phyloP scores from a whole-genome alignment of 2,329 filamentous ascomycete genomes.

The Xylaria sp. region DNA sequence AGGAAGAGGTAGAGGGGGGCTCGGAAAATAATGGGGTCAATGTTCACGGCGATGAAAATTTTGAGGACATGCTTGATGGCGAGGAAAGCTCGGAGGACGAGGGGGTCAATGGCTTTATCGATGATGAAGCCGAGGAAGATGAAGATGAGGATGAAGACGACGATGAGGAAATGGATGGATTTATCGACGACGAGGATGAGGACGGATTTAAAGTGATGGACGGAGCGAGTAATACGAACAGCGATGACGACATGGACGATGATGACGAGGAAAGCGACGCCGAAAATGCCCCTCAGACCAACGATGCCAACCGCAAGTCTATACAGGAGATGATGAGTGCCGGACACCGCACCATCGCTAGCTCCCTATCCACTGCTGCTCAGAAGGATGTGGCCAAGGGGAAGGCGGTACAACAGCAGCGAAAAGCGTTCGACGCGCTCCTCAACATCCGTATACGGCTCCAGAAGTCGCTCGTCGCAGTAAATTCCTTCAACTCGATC shows the following conservation, averaged over 20 bases:
- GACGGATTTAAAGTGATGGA: conserved; percentile 43
- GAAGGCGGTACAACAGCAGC: conserved; percentile 80
- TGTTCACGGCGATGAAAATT: conserved; percentile 42
- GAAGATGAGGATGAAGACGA: conserved; percentile 34
- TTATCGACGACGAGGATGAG: conserved; percentile 43
- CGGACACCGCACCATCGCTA: conserved; percentile 67
- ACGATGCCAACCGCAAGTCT: conserved; percentile 52
- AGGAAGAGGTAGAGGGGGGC: conserved; percentile 47
- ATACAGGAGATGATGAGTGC: conserved; percentile 69
- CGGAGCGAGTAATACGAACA: conserved; percentile 8
- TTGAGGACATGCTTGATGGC: conserved; percentile 35
- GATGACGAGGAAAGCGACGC: conserved; percentile 40
- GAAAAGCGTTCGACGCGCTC: conserved; percentile 82
- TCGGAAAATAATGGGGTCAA: conserved; percentile 41
- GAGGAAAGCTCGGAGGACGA: conserved; percentile 25
- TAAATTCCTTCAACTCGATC: conserved; percentile 69
- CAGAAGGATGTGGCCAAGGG: conserved; percentile 84
- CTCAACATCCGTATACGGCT: conserved; percentile 89
- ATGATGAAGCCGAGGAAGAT: conserved; percentile 34
- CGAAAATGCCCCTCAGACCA: conserved; percentile 36
- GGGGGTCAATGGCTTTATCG: conserved; percentile 17
- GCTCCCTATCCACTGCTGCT: conserved; percentile 63
- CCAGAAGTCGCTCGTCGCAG: conserved; percentile 84
- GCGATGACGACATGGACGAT: conserved; percentile 38
- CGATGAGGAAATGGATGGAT: conserved; percentile 30